phyloP scores from a whole-genome alignment of 2,329 filamentous ascomycete species.

The Cryoendolithus antarcticus region DNA sequence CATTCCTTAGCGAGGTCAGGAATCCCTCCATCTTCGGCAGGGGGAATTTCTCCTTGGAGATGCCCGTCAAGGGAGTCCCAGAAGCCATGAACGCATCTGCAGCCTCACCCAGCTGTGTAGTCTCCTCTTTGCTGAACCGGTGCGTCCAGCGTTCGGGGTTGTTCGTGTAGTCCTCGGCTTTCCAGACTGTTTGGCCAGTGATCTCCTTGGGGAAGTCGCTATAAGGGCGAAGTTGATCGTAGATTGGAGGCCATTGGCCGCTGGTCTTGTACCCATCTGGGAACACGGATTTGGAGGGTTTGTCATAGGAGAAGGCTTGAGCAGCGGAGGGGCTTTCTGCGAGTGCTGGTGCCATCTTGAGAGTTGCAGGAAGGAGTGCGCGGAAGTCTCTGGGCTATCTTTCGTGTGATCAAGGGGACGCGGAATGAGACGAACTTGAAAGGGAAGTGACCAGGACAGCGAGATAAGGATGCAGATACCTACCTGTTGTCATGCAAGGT shows the following conservation, averaged over 20 bases:
- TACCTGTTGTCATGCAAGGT: too few species aligned
- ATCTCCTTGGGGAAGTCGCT: slow-evolving; percentile 59
- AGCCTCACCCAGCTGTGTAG: slow-evolving; percentile 52
- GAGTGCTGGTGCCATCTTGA: slow-evolving; percentile 10
- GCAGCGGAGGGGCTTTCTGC: slow-evolving; percentile 9
- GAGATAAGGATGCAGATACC: too few species aligned
- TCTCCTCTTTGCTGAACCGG: slow-evolving; percentile 52
- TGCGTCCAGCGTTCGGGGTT: slow-evolving; percentile 62
- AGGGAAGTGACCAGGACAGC: too few species aligned
- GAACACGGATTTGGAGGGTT: slow-evolving; percentile 38
- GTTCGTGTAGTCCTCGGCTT: slow-evolving; percentile 48
- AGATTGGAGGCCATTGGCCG: slow-evolving; percentile 60
- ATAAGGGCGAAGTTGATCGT: slow-evolving; percentile 54
- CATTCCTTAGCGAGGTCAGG: slow-evolving; percentile 45
- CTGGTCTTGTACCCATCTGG: slow-evolving; percentile 56
- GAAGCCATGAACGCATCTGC: slow-evolving; percentile 58
- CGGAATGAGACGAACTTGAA: too few species aligned
- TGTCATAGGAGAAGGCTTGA: slow-evolving; percentile 13
- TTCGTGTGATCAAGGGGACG: too few species aligned
- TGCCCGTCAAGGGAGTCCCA: slow-evolving; percentile 57
- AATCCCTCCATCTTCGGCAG: slow-evolving; percentile 45
- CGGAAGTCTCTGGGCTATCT: too few species aligned
- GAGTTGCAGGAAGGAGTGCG: not conserved
- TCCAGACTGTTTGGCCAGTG: slow-evolving; percentile 61
- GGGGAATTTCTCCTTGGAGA: slow-evolving; percentile 50